Percentiles rank a stretch among this genome's conserved stretches.
These are phyloP conservation scores for Botrytis hyacinthi DNA, from an alignment of 2,329 filamentous ascomycete genomes.

Conservation along the genomic window DNA sequence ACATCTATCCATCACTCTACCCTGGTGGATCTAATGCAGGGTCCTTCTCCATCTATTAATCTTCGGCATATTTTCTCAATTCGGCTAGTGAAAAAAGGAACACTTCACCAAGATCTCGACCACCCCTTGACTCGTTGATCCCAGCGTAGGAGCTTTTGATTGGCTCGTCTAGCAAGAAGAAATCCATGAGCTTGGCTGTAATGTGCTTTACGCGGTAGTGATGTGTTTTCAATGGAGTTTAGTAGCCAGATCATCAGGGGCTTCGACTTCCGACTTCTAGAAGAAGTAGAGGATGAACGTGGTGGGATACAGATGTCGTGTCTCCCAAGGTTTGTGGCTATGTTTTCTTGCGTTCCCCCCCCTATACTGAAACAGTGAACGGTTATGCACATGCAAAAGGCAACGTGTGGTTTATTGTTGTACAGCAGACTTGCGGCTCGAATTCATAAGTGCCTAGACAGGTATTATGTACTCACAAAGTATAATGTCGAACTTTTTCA, in stretches of 20 bases:
- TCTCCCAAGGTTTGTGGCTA: not conserved
- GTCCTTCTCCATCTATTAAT: conserved; percentile 1
- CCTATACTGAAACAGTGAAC: not conserved
- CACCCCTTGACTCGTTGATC: conserved; percentile 5
- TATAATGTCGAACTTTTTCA: not conserved
- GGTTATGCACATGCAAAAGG: not conserved
- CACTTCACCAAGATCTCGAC: not conserved
- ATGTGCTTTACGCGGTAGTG: not conserved
- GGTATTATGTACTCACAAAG: not conserved
- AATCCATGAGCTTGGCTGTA: not conserved
- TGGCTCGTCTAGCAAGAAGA: not conserved
- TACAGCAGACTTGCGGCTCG: not conserved
- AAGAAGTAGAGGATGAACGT: not conserved
- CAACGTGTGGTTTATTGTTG: not conserved
- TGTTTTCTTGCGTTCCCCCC: not conserved
- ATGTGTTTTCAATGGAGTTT: not conserved
- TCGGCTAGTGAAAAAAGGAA: not conserved
- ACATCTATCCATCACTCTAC: not conserved
- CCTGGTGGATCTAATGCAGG: conserved; percentile 2
- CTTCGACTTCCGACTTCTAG: not conserved
- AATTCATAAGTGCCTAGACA: not conserved
- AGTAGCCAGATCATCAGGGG: not conserved
- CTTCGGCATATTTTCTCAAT: not conserved
- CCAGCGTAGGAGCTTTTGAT: not conserved
- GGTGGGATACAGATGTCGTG: not conserved